Conservation (phyloP, 139 green algal genomes). For the Coccomyxa sp. region DNA sequence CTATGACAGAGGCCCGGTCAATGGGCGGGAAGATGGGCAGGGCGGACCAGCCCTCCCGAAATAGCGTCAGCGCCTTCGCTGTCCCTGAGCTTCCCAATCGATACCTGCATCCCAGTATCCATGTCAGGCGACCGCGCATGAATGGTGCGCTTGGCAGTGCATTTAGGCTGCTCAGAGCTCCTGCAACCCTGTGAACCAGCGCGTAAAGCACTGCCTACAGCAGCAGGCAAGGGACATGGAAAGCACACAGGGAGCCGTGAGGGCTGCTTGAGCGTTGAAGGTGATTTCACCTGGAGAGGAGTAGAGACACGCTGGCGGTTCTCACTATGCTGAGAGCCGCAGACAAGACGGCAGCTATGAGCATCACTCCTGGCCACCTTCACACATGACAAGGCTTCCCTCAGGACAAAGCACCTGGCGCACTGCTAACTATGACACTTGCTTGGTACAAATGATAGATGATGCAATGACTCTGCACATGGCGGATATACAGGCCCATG, state of each 20-base stretch:
- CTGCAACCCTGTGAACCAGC: too few relatives aligned
- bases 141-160: too few relatives aligned
- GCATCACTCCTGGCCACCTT: slow-evolving; percentile 7
- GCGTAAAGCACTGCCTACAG: too few relatives aligned
- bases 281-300: slow-evolving; percentile 6
- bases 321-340: background rate
- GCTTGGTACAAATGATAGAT: too few relatives aligned
- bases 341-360: background rate
- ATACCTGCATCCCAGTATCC: background rate
- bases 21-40: background rate
- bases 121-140: background rate
- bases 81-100: background rate
- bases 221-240: too few relatives aligned
- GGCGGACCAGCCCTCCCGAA: slow-evolving; percentile 1
- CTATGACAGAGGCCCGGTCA: background rate
- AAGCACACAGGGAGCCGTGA: too few relatives aligned
- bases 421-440: too few relatives aligned
- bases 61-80: background rate
- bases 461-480: background rate
- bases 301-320: background rate
- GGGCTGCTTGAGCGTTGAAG: too few relatives aligned
- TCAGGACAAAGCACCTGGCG: background rate
- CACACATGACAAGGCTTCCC: background rate
- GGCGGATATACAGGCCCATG: background rate
- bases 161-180: background rate